Evolutionary conservation across 2,329 filamentous ascomycete genomes (phyloP), one percentile per base, ranked within the genome.

Genomic region (Paraphaeosphaeria sporulosa): DNA sequence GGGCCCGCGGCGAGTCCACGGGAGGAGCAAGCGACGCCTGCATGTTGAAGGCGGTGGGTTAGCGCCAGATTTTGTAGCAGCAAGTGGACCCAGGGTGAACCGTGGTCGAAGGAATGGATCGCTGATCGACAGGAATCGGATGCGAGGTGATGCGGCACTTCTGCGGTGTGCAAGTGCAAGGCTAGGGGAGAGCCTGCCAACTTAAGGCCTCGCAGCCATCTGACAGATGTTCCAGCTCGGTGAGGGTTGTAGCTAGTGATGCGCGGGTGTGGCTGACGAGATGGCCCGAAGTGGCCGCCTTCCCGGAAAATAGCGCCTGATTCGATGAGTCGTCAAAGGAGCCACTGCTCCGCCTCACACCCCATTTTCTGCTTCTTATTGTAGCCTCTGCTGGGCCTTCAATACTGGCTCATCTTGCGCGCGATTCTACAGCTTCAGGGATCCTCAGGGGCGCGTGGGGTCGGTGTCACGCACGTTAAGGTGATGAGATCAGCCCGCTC

Each of bases 251-350:
- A 40, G 25, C 30, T 36, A 21, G 15, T 6, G n/a, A 50, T 54
- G 65, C 72, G 73, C 73, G 74, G 72, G 58, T 66, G 70, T 73
- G 74, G 72, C 74, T 74, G 68, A 56, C 1, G 48, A 6, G 47
- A 46, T 25, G 15, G 44, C 40, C 30, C 57, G 21, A 62, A 60
- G 58, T 46, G 53, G 55, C 64, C 60, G 57, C 63, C 61, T 61
- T 54, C 34, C 46, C 57, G 55, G 55, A 53, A 57, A 43, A 54
- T 27, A 47, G 25, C 50, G 43, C 62, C 58, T 71, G 53, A 70
- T 67, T 68, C 36, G 68, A 44, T 55, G 23, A 36, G 54, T 56
- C 54, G 30, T 7, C 49, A 43, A 42, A 46, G 27, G 57, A 57
- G 59, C 58, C 36, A 30, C 40, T 32, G 55, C 68, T 67, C 55